Percentiles rank a stretch among this genome's conserved stretches.
Evolutionary conservation across 352 stramenopile species (phyloP).

Genomic region (Pythium brassicae): DNA sequence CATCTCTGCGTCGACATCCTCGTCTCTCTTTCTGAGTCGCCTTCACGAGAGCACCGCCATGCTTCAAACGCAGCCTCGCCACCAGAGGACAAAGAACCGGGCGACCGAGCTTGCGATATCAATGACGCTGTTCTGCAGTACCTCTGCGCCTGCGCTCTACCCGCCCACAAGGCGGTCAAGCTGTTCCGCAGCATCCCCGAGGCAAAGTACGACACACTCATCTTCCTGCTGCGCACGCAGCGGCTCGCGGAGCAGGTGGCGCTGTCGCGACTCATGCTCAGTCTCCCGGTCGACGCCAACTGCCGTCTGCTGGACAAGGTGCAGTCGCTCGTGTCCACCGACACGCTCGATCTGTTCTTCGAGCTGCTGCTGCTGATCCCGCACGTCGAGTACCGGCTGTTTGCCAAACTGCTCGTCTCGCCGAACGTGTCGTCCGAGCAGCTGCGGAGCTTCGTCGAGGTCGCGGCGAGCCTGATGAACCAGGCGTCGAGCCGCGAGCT

Average conservation of each 20-base stretch:
- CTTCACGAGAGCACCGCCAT: neutral
- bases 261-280: slow-evolving; percentile 58
- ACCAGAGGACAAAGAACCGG: neutral
- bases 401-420: slow-evolving; percentile 50
- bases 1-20: slow-evolving; percentile 32
- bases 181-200: slow-evolving; percentile 36
- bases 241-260: slow-evolving; percentile 48
- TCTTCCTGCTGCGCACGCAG: slow-evolving; percentile 54
- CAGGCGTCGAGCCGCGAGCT: slow-evolving; percentile 62
- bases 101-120: neutral
- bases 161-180: slow-evolving; percentile 43
- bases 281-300: slow-evolving; percentile 39
- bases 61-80: neutral
- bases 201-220: slow-evolving; percentile 24
- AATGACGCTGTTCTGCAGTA: slow-evolving; percentile 36
- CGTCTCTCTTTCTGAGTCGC: neutral
- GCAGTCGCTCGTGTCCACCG: slow-evolving; percentile 19
- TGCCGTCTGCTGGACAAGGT: slow-evolving; percentile 44
- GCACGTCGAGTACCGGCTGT: slow-evolving; percentile 51
- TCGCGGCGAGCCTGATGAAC: slow-evolving; percentile 67
- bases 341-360: slow-evolving; percentile 60
- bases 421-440: slow-evolving; percentile 34
- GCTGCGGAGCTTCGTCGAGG: slow-evolving; percentile 36
- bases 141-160: slow-evolving; percentile 33
- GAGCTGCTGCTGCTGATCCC: slow-evolving; percentile 56